Base-by-base conservation (phyloP, 2,329 filamentous ascomycete genomes). In the Fonsecaea nubica region DNA sequence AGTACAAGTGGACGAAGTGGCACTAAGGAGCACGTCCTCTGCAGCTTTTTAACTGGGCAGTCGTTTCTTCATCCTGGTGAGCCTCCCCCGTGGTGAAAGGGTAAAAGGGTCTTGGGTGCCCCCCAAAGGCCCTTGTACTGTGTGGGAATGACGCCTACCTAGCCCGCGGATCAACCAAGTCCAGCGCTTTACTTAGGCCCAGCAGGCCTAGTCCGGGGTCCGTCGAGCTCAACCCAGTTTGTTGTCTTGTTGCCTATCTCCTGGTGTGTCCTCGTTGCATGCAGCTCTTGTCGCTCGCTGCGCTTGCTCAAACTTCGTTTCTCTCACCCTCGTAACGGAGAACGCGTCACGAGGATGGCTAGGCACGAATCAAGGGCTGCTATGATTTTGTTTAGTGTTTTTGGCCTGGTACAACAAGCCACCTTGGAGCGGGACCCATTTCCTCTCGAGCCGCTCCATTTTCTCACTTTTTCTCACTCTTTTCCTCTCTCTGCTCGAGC, bases 281-380 rank as follows among this genome's bases (percentile, higher is more conserved):
- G 58, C 58, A 61, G 45, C 42, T 53, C n/a, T 61, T 18, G 6
- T 25, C 25, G 25, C 25, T 21, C 45, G 15, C 42, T 52, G 58
- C 58, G 58, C 58, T 52, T 60, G 42, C 58, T 60, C 58, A 50
- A 60, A 60, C 58, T 33, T 53, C 21, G 21, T 38, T 36, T 57
- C 55, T 57, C 21, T n/a, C n/a, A 18, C 36, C 52, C 58, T 61
- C 58, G 58, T 53, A 61, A 61, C 60, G 50, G 30, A 40, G 25
- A 55, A 33, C 35, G 50, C 60, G 60, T 62, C 60, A 62, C 60
- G 60, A 62, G 60, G 60, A 36, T 25, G 42, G 52, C 18, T 15
- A 61, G 45, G 45, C 58, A 48, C 58, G 58, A 61, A 61, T 61
- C 58, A 61, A 12, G 48, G n/a, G 30, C 57, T 48, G 40, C 57